Conservation (phyloP, 345 rosid species). For the Brassica nigra region DNA sequence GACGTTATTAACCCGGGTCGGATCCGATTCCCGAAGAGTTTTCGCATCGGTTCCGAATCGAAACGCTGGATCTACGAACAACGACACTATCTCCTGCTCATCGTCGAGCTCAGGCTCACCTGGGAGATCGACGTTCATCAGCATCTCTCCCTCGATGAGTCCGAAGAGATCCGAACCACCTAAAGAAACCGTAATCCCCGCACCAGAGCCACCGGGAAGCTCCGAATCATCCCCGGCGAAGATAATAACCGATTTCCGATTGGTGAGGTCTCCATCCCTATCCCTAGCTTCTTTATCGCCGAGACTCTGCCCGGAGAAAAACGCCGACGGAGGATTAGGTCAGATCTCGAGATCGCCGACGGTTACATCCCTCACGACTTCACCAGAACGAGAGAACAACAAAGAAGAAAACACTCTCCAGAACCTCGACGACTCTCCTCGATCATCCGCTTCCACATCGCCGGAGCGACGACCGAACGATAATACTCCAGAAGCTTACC, state of each 20-base stretch:
- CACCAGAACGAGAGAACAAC: constrained; percentile 50
- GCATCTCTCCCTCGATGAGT: constrained; percentile 83
- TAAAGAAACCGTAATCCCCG: constrained; percentile 39
- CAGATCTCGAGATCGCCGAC: constrained; percentile 48
- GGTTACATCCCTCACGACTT: constrained; percentile 47
- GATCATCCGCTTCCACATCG: constrained; percentile 50
- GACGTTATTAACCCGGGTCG: constrained; percentile 55
- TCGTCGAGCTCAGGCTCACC: constrained; percentile 80
- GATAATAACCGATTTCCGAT: constrained; percentile 31
- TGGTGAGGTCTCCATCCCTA: constrained; percentile 41
- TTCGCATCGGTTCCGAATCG: constrained; percentile 42
- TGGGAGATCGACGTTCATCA: constrained; percentile 71
- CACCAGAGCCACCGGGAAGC: constrained; percentile 31
- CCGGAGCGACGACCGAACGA: constrained; percentile 44
- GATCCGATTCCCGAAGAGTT: constrained; percentile 74
- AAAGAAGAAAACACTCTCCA: constrained; percentile 26
- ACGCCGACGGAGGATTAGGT: constrained; percentile 34
- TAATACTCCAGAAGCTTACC: constrained; percentile 40
- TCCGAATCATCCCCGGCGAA: constrained; percentile 27
- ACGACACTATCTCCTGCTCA: constrained; percentile 55
- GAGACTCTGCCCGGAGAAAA: constrained; percentile 34
- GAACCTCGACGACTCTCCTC: constrained; percentile 29
- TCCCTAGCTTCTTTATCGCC: constrained; percentile 48
- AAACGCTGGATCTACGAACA: constrained; percentile 47
- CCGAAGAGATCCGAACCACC: constrained; percentile 55